Evolutionary conservation across 148 eudicot species (phyloP).

Genomic region (Camellia sinensis): DNA sequence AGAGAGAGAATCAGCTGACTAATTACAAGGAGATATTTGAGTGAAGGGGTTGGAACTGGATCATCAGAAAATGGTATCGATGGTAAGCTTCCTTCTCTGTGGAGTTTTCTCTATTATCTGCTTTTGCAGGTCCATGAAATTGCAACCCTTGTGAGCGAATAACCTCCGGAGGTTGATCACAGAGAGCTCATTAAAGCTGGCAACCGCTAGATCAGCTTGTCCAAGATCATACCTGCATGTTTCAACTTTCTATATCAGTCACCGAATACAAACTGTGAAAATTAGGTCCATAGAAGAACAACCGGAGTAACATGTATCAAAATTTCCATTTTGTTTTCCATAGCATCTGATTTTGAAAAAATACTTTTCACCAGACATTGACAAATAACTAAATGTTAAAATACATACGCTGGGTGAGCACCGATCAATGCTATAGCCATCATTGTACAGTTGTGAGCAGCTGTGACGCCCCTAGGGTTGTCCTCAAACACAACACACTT

Average conservation of each 20-base stretch:
- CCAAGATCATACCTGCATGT: conserved; percentile 71
- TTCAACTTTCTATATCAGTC: conserved; percentile 4
- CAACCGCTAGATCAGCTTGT: conserved; percentile 96
- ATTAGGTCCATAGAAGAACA: not conserved
- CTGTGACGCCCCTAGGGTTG: conserved; percentile 93
- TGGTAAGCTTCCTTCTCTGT: conserved; percentile 62
- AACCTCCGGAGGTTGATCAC: conserved; percentile 88
- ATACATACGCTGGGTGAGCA: conserved; percentile 84
- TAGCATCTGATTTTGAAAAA: not conserved
- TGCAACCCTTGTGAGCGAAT: conserved; percentile 77
- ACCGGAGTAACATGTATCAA: not conserved
- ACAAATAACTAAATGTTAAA: not conserved
- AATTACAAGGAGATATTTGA: conserved; percentile 12
- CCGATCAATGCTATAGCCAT: conserved; percentile 95
- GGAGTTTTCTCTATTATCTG: conserved; percentile 78
- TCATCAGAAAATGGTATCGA: conserved; percentile 74
- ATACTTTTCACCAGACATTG: not conserved
- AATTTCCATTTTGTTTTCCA: not conserved
- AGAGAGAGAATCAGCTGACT: not conserved
- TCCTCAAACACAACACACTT: conserved; percentile 95
- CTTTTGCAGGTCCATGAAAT: conserved; percentile 91
- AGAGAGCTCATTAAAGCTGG: conserved; percentile 73
- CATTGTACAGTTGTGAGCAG: conserved; percentile 98
- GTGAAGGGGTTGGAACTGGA: not conserved
- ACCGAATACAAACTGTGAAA: not conserved